Conservation (phyloP, 2,329 filamentous ascomycete genomes). For the Colletotrichum sp. region DNA sequence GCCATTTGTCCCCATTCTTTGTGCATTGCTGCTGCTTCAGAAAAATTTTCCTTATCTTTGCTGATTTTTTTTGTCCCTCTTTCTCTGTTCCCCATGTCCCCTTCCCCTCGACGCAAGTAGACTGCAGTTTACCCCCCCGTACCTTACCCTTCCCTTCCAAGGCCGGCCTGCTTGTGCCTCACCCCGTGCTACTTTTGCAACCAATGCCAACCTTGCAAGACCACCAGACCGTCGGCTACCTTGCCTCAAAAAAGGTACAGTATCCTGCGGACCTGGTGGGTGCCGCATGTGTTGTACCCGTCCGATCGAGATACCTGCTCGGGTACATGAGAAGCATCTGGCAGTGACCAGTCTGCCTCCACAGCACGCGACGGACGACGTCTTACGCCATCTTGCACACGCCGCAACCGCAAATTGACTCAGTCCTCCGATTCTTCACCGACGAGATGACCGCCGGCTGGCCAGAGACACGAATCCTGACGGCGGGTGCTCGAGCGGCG, state of each 20-base stretch:
- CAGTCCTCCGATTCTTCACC: background rate
- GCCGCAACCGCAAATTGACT: background rate
- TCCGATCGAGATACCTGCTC: background rate
- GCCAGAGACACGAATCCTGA: background rate
- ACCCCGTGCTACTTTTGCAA: background rate
- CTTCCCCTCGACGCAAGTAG: background rate
- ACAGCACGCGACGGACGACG: background rate
- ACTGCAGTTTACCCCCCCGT: background rate
- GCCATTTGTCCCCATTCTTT: constrained; percentile 13
- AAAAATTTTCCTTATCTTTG: constrained; percentile 25
- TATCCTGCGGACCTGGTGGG: background rate
- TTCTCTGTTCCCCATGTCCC: background rate
- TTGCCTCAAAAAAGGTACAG: background rate
- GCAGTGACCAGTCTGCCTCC: background rate
- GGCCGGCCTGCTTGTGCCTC: background rate
- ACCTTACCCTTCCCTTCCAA: background rate
- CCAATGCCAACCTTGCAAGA: background rate
- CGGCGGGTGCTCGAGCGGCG: background rate
- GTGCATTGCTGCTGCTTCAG: constrained; percentile 8
- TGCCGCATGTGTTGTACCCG: background rate
- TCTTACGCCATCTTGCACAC: background rate
- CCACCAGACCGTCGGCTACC: background rate
- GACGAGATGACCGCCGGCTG: background rate
- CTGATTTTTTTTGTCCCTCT: background rate
- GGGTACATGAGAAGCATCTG: background rate